Conservation (phyloP, 2,329 filamentous ascomycete genomes). For the Metarhizium robertsii region DNA sequence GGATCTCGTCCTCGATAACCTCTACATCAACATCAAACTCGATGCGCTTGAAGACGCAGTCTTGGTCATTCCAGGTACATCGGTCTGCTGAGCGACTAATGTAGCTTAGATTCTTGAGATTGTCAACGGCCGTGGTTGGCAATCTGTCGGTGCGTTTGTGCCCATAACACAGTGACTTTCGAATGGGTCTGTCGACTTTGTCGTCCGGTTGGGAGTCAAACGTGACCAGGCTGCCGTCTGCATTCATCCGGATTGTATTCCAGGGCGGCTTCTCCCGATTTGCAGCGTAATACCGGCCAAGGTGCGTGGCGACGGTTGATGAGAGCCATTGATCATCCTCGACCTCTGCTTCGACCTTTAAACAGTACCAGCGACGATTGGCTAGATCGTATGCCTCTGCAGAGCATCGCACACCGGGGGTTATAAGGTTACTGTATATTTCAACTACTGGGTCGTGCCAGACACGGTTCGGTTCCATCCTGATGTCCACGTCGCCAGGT, state of each 20-base stretch:
- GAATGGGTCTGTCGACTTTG: conserved; percentile 4
- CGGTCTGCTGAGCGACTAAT: conserved; percentile 7
- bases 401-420: conserved; percentile 2
- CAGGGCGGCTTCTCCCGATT: not conserved
- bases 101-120: conserved; percentile 6
- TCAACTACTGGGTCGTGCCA: conserved; percentile 10
- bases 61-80: conserved; percentile 6
- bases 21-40: conserved; percentile 11
- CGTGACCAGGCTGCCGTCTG: not conserved
- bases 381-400: conserved; percentile 10
- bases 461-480: conserved; percentile 5
- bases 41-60: conserved; percentile 14
- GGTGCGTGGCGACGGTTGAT: not conserved
- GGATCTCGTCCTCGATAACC: conserved; percentile 9
- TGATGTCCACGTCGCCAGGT: too few relatives aligned
- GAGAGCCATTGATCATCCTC: conserved; percentile 1
- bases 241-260: conserved; percentile 1
- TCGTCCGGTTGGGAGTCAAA: conserved; percentile 1
- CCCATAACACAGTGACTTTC: conserved; percentile 5
- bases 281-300: conserved; percentile 3
- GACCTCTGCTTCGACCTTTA: conserved; percentile 7
- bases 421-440: conserved; percentile 7
- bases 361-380: conserved; percentile 12
- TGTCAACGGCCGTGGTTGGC: conserved; percentile 5
- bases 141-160: conserved; percentile 3